These are phyloP conservation scores for Pseudozyma sp. DNA, from an alignment of 1,284 basidiomycete species.

Conservation along the genomic window DNA sequence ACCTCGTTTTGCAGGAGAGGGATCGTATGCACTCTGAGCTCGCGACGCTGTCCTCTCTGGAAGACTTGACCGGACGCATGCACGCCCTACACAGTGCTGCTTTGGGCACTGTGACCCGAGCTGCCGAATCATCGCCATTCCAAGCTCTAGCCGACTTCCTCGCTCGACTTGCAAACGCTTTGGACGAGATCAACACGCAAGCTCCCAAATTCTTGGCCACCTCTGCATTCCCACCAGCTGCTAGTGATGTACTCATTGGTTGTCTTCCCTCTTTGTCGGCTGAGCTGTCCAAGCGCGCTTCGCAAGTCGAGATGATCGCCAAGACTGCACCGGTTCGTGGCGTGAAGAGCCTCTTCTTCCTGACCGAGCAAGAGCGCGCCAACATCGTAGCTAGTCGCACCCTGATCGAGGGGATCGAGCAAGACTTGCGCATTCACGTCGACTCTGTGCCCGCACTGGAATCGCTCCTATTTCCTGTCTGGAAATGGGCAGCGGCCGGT, in stretches of 20 bases:
- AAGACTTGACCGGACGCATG: slow-evolving; percentile 19
- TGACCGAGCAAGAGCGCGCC: slow-evolving; percentile 26
- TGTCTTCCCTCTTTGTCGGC: slow-evolving; percentile 13
- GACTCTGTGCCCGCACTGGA: slow-evolving; percentile 25
- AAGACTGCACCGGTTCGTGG: not conserved
- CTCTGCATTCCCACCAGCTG: slow-evolving; percentile 26
- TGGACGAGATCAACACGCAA: slow-evolving; percentile 29
- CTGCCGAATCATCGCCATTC: slow-evolving; percentile 18
- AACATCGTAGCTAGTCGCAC: slow-evolving; percentile 11
- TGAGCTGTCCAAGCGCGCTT: slow-evolving; percentile 20
- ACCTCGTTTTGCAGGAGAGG: slow-evolving; percentile 49
- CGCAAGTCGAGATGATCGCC: slow-evolving; percentile 13
- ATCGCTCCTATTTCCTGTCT: slow-evolving; percentile 34
- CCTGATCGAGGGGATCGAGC: slow-evolving; percentile 17
- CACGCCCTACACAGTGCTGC: slow-evolving; percentile 13
- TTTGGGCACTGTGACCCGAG: slow-evolving; percentile 12
- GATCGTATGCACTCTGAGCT: slow-evolving; percentile 37
- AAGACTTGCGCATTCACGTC: slow-evolving; percentile 11
- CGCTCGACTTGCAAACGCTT: slow-evolving; percentile 27
- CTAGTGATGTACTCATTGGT: slow-evolving; percentile 8
- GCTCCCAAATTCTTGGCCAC: slow-evolving; percentile 35
- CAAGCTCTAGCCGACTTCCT: slow-evolving; percentile 30
- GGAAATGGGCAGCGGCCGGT: slow-evolving; percentile 17
- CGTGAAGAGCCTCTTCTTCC: slow-evolving; percentile 18
- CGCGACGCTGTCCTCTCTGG: slow-evolving; percentile 23